A percentile compares a stretch with the other conserved stretches of the same genome.
Conservation (phyloP, 176 grass and related monocot species). For the Rhynchospora pubera region DNA sequence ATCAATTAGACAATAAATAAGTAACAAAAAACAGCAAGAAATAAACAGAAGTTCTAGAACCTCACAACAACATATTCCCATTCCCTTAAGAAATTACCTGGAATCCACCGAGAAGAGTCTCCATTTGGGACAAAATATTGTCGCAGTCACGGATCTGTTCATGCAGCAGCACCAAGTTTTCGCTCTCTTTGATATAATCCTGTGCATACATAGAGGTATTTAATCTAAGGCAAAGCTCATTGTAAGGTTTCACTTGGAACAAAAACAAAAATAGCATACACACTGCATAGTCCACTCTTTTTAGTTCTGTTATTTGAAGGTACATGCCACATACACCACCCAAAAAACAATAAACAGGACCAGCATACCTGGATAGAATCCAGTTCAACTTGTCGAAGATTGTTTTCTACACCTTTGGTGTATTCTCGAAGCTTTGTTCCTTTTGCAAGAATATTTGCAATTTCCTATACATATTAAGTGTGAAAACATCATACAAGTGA, state of each 20-base stretch:
- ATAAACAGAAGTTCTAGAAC: background rate
- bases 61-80: background rate
- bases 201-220: conserved; percentile 26
- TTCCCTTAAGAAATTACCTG: conserved; percentile 53
- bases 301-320: background rate
- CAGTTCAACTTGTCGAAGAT: conserved; percentile 79
- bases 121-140: conserved; percentile 97
- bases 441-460: conserved; percentile 82
- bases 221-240: conserved; percentile 20
- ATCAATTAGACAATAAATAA: conserved; percentile 20
- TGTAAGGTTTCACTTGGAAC: background rate
- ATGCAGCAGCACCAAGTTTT: conserved; percentile 80
- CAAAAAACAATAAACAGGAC: conserved; percentile 12
- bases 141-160: conserved; percentile 94
- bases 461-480: conserved; percentile 37
- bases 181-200: conserved; percentile 98
- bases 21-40: conserved; percentile 1
- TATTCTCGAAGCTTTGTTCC: conserved; percentile 90
- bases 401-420: conserved; percentile 96
- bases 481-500: conserved; percentile 5
- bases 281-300: background rate
- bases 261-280: background rate
- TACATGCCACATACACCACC: background rate
- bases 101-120: conserved; percentile 83
- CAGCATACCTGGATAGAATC: conserved; percentile 81